Percentiles rank a stretch among this genome's conserved stretches.
These are phyloP conservation scores for Pythium guiyangense DNA, from an alignment of 352 stramenopile genomes.

Conservation along the genomic window DNA sequence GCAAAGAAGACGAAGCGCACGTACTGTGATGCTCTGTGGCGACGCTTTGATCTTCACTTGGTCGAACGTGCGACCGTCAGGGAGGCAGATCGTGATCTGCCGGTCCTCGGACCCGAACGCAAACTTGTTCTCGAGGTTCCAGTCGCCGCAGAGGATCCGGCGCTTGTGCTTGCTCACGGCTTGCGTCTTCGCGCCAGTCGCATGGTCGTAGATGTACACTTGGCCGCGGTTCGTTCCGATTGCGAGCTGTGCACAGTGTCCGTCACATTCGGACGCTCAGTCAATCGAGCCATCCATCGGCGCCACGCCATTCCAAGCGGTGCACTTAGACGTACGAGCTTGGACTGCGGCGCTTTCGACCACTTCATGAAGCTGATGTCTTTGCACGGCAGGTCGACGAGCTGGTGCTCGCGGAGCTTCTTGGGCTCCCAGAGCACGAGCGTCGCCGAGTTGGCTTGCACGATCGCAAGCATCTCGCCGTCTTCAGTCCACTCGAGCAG, in stretches of 20 bases:
- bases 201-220: slow-evolving; percentile 77
- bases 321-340: slow-evolving; percentile 27
- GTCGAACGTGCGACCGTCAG: slow-evolving; percentile 58
- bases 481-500: slow-evolving; percentile 73
- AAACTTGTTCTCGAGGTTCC: slow-evolving; percentile 80
- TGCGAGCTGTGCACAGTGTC: slow-evolving; percentile 35
- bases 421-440: slow-evolving; percentile 72
- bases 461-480: slow-evolving; percentile 63
- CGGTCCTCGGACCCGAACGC: slow-evolving; percentile 74
- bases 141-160: slow-evolving; percentile 73
- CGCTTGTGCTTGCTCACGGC: slow-evolving; percentile 75
- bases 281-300: too few relatives aligned
- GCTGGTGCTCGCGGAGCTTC: slow-evolving; percentile 50
- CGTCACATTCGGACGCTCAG: too few relatives aligned
- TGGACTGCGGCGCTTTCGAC: slow-evolving; percentile 59
- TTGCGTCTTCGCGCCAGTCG: slow-evolving; percentile 42
- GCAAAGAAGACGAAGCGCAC: neutral
- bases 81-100: slow-evolving; percentile 73
- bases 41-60: slow-evolving; percentile 77
- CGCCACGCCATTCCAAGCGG: neutral
- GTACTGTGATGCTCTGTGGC: slow-evolving; percentile 60
- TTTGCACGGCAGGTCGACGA: slow-evolving; percentile 65
- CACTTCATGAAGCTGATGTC: slow-evolving; percentile 80
- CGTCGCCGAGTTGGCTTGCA: slow-evolving; percentile 67
- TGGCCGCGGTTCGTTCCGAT: slow-evolving; percentile 69